Evolutionary conservation across 768 basidiomycete genomes (phyloP), one percentile per base, ranked within the genome.

Genomic region (Tricholoma bakamatsutake): DNA sequence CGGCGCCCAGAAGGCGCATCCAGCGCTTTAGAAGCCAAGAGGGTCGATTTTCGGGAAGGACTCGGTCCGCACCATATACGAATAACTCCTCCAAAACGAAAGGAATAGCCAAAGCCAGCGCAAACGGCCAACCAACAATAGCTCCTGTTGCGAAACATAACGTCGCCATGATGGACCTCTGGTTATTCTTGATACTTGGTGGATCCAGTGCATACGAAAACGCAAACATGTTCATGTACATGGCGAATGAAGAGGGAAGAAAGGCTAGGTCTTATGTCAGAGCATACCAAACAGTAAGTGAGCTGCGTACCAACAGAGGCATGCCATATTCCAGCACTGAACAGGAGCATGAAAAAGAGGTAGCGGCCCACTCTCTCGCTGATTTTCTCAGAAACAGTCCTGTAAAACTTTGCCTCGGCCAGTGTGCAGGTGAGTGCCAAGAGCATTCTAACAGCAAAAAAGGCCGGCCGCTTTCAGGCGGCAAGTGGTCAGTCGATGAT

Each of bases 121-220:
- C 78, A 68, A 99, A 99, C 5, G 97, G 97, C 97, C 97, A 99
- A 5, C 96, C 97, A 33, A 98, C 81, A 50, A 98, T 81, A 1
- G 85, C 91, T 5, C 92, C 95, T 5, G 83, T 67, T 1, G 90
- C 92, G 66, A 93, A 91, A 48, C 78, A 71, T 46, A 87, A 56
- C 0, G 90, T 90, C 0, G 89, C 83, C 7, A 77, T 71, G 27
- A 88, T 67, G 9, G 88, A 85, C 33, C 88, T 78, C 46, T 73
- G 74, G 57, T 73, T 66, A 64, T 86, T 79, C 39, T 67, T 64
- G 58, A 74, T 65, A 61, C 77, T 83, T 0, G 87, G 74, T 4
- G 87, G 83, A 42, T 77, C 74, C 42, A 89, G 66, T 2, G 81
- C 81, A 61, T 80, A 89, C 0, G 92, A 81, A 57, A 82, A 86